Conservation (phyloP, 768 basidiomycete species). For the Lanmaoa rubissima region DNA sequence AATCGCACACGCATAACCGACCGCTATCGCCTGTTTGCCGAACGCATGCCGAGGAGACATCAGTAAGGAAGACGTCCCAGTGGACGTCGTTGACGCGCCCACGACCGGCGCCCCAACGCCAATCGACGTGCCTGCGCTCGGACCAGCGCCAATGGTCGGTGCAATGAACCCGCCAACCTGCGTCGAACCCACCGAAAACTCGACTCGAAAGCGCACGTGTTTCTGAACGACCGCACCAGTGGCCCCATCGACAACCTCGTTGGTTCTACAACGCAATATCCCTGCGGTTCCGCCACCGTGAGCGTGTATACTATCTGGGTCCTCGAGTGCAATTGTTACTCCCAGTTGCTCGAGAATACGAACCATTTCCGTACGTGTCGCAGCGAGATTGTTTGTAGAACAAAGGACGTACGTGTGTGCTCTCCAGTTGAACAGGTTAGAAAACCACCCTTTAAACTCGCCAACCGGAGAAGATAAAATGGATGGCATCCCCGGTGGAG, state of each 20-base stretch:
- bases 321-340: constrained; percentile 59
- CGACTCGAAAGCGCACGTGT: constrained; percentile 79
- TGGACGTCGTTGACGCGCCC: constrained; percentile 23
- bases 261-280: constrained; percentile 49
- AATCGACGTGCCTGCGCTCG: neutral
- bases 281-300: constrained; percentile 35
- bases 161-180: constrained; percentile 24
- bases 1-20: constrained; percentile 58
- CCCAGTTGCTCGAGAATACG: constrained; percentile 67
- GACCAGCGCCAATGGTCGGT: constrained; percentile 18
- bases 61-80: constrained; percentile 20
- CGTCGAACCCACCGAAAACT: constrained; percentile 48
- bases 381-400: constrained; percentile 52
- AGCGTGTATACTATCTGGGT: constrained; percentile 33
- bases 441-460: constrained; percentile 92
- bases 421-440: constrained; percentile 93
- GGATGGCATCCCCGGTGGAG: constrained; percentile 34
- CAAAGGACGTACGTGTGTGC: constrained; percentile 53
- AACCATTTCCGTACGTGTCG: constrained; percentile 63
- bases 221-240: constrained; percentile 55
- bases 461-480: constrained; percentile 71
- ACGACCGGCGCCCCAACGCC: neutral
- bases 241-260: constrained; percentile 44
- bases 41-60: constrained; percentile 28
- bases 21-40: constrained; percentile 24